phyloP scores from a whole-genome alignment of 2,329 filamentous ascomycete genomes.

The Penicillium sclerotiorum region DNA sequence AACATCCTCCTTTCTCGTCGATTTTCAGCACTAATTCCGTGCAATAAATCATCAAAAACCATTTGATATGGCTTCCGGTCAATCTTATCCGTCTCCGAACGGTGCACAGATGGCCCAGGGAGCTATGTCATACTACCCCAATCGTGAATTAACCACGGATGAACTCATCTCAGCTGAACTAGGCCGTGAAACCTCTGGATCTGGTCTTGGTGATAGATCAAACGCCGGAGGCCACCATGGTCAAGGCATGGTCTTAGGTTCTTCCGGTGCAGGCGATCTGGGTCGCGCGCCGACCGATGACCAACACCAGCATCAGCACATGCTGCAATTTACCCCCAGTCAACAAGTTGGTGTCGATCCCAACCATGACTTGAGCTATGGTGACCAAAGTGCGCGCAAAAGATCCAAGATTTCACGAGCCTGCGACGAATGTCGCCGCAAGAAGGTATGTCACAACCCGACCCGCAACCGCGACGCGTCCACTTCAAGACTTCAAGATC shows the following conservation, averaged over 20 bases:
- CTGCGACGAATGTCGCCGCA: constrained; percentile 85
- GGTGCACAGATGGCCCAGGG: constrained; percentile 48
- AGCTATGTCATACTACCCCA: constrained; percentile 46
- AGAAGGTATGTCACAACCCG: constrained; percentile 60
- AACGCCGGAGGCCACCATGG: constrained; percentile 45
- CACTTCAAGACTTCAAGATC: no score
- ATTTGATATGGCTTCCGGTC: constrained; percentile 45
- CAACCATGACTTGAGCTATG: constrained; percentile 53
- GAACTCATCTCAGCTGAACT: constrained; percentile 52
- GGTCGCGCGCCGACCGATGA: constrained; percentile 42
- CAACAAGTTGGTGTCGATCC: constrained; percentile 49
- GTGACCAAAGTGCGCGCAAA: constrained; percentile 70
- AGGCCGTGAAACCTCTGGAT: constrained; percentile 48
- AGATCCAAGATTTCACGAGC: constrained; percentile 84
- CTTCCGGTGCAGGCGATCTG: constrained; percentile 42
- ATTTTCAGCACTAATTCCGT: constrained; percentile 14
- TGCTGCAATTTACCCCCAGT: constrained; percentile 47
- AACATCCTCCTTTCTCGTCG: constrained; percentile 21
- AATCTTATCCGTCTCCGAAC: constrained; percentile 50
- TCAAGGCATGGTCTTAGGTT: constrained; percentile 43
- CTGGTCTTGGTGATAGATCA: constrained; percentile 45
- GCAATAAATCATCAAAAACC: constrained; percentile 47
- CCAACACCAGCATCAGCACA: constrained; percentile 44
- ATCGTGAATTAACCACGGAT: constrained; percentile 50
- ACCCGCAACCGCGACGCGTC: constrained; percentile 14